Conservation (phyloP, 1,284 basidiomycete genomes). For the Naganishia albida region DNA sequence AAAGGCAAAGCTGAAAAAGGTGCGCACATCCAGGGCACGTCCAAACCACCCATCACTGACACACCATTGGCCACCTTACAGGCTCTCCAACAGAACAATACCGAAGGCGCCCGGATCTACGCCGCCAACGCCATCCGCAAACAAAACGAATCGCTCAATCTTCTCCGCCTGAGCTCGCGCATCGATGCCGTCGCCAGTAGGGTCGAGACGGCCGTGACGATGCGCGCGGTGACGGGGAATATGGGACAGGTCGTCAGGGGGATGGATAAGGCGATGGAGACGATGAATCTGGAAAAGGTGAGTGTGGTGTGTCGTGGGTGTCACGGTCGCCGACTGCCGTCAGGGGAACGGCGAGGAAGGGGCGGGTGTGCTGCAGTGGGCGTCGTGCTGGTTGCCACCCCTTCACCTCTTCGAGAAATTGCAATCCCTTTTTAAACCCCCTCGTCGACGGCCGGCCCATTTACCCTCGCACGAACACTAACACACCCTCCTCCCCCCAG, state of each 20-base stretch:
- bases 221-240: conserved; percentile 82
- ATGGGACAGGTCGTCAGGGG: conserved; percentile 96
- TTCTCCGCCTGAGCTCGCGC: conserved; percentile 80
- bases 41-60: background rate
- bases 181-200: conserved; percentile 96
- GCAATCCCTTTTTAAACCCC: background rate
- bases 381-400: background rate
- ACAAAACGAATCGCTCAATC: conserved; percentile 91
- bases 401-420: background rate
- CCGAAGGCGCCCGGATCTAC: conserved; percentile 97
- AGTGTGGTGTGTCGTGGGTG: conserved; percentile 48
- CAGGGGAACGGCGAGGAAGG: no score
- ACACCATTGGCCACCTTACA: conserved; percentile 49
- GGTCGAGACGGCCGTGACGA: conserved; percentile 99
- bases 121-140: conserved; percentile 98
- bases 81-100: conserved; percentile 96
- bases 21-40: conserved; percentile 42
- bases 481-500: conserved; percentile 55
- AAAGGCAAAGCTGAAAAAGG: conserved; percentile 88
- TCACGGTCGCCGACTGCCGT: no score
- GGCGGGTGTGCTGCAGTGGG: no score
- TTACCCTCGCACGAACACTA: background rate
- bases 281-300: conserved; percentile 96
- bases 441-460: background rate
- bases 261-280: conserved; percentile 99